Conservation (phyloP, 106 monocot species). For the Chionographis japonica region DNA sequence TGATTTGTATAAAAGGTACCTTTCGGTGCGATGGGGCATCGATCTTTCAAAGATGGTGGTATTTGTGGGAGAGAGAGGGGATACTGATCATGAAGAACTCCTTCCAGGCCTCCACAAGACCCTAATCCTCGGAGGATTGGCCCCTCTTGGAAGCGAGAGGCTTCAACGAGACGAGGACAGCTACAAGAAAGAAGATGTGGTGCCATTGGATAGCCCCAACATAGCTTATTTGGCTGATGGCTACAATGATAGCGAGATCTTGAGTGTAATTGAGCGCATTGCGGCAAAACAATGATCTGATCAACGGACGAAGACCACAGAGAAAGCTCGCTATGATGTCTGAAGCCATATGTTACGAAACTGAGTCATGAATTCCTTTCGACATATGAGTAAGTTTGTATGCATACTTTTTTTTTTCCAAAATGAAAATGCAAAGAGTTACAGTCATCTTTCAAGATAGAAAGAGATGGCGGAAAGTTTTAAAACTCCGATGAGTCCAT, state of each 20-base stretch:
- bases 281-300: no score
- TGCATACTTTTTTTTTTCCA: no score
- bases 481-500: no score
- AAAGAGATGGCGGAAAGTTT: no score
- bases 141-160: slow-evolving; percentile 36
- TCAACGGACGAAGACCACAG: no score
- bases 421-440: no score
- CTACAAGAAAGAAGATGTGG: slow-evolving; percentile 57
- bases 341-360: no score
- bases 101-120: slow-evolving; percentile 55
- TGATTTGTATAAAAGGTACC: slow-evolving; percentile 29
- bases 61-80: slow-evolving; percentile 61
- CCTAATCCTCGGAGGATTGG: slow-evolving; percentile 30
- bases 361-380: no score
- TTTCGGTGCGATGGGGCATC: slow-evolving; percentile 57
- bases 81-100: slow-evolving; percentile 60
- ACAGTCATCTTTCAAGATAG: no score
- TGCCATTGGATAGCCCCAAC: slow-evolving; percentile 27
- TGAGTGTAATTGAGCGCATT: background rate
- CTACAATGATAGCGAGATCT: slow-evolving; percentile 13
- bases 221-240: slow-evolving; percentile 22
- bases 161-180: slow-evolving; percentile 50
- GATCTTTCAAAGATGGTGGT: slow-evolving; percentile 46
- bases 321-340: no score
- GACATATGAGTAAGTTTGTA: no score